Evolutionary conservation across 441 rosid genomes (phyloP).

Genomic region (Melastoma candidum): DNA sequence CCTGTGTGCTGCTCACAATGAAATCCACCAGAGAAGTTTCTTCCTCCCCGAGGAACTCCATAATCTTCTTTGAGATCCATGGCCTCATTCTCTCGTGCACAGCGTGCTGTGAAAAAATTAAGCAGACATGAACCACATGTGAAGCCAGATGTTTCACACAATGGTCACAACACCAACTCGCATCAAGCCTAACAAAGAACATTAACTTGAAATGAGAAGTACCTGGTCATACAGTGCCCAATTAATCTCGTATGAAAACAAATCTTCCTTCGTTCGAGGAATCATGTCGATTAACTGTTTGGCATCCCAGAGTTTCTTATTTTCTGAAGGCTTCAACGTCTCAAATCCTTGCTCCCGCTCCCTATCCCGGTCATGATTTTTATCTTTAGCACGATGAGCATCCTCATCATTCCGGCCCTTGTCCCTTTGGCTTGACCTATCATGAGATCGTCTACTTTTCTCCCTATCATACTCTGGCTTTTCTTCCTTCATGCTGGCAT

Average conservation of each 20-base stretch:
- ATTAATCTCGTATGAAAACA: constrained; percentile 83
- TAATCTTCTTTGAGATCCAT: constrained; percentile 95
- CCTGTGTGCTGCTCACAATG: constrained; percentile 75
- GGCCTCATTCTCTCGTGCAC: constrained; percentile 97
- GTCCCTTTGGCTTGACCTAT: constrained; percentile 61
- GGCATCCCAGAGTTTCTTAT: constrained; percentile 83
- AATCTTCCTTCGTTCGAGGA: constrained; percentile 94
- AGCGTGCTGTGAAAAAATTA: constrained; percentile 41
- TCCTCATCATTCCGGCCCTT: constrained; percentile 49
- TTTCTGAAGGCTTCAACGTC: constrained; percentile 61
- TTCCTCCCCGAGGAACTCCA: constrained; percentile 95
- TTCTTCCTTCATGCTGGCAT: constrained; percentile 61
- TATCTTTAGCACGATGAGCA: constrained; percentile 39
- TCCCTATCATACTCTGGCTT: constrained; percentile 66
- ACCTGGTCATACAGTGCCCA: constrained; percentile 93
- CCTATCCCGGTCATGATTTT: constrained; percentile 38
- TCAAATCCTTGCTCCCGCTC: constrained; percentile 55
- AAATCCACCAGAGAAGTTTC: constrained; percentile 83
- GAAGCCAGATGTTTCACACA: not conserved
- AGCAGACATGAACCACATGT: not conserved
- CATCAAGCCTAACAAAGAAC: not conserved
- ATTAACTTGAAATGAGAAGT: not conserved
- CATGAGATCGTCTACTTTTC: constrained; percentile 66
- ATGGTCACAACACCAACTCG: constrained; percentile 1
- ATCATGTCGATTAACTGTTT: constrained; percentile 97